Conservation (phyloP, 2,329 filamentous ascomycete genomes). For the Pezicula neosporulosa region DNA sequence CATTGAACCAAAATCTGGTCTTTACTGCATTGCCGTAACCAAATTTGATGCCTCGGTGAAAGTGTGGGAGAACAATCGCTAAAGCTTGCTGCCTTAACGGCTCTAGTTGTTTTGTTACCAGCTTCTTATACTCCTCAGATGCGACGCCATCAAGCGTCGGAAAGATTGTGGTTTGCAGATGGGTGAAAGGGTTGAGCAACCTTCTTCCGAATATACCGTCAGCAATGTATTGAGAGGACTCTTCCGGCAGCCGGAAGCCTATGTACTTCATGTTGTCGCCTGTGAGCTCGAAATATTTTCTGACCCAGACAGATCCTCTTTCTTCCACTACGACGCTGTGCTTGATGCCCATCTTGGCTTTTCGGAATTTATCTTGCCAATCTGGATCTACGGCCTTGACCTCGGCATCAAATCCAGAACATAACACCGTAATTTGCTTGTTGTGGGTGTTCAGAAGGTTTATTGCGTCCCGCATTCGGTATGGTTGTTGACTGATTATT, state of each 20-base stretch:
- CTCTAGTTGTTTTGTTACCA: slow-evolving; percentile 72
- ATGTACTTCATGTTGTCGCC: slow-evolving; percentile 86
- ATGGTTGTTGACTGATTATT: slow-evolving; percentile 46
- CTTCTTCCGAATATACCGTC: slow-evolving; percentile 76
- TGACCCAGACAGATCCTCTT: slow-evolving; percentile 67
- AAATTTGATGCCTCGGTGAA: slow-evolving; percentile 80
- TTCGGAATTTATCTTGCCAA: slow-evolving; percentile 84
- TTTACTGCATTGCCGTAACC: slow-evolving; percentile 58
- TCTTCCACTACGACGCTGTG: slow-evolving; percentile 74
- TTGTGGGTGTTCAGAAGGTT: slow-evolving; percentile 72
- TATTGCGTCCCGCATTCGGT: slow-evolving; percentile 70
- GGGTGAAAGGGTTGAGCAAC: slow-evolving; percentile 77
- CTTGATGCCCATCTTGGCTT: slow-evolving; percentile 78
- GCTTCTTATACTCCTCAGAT: slow-evolving; percentile 74
- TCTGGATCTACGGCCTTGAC: slow-evolving; percentile 65
- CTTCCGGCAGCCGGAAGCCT: slow-evolving; percentile 83
- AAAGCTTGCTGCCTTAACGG: slow-evolving; percentile 74
- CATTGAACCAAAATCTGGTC: slow-evolving; percentile 81
- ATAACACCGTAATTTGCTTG: slow-evolving; percentile 68
- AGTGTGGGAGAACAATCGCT: slow-evolving; percentile 71
- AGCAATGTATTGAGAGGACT: slow-evolving; percentile 87
- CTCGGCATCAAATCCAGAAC: slow-evolving; percentile 76
- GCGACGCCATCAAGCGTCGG: slow-evolving; percentile 84
- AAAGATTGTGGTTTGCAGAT: slow-evolving; percentile 71
- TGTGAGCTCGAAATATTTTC: slow-evolving; percentile 71